phyloP scores from a whole-genome alignment of 2,329 filamentous ascomycete genomes.

The Purpureocillium lavendulum region DNA sequence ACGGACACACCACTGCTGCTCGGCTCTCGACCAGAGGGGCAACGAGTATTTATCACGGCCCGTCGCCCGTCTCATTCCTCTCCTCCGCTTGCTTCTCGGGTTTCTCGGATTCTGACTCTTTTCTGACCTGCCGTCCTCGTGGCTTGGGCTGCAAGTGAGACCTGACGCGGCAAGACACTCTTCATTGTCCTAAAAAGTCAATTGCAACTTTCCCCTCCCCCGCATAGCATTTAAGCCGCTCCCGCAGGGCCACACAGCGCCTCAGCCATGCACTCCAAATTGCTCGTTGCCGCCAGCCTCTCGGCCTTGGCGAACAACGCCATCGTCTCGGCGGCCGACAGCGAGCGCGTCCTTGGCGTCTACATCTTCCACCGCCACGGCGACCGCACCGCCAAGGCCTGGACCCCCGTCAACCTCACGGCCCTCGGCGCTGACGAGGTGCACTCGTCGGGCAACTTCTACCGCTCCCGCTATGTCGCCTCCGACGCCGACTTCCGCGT shows the following conservation, averaged over 20 bases:
- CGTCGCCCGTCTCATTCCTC: too few species aligned
- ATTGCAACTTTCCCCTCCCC: not conserved
- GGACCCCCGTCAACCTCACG: conserved; percentile 64
- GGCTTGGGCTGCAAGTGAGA: too few species aligned
- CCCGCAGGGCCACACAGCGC: not conserved
- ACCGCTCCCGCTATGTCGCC: conserved; percentile 66
- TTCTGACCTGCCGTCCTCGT: too few species aligned
- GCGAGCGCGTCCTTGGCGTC: conserved; percentile 68
- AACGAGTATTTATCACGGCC: too few species aligned
- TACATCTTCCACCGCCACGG: conserved; percentile 89
- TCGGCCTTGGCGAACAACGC: conserved; percentile 26
- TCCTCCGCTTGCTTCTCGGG: too few species aligned
- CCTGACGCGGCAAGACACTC: too few species aligned
- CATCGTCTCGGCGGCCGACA: conserved; percentile 16
- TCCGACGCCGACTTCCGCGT: conserved; percentile 50
- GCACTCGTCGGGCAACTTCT: conserved; percentile 64
- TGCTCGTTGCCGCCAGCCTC: conserved; percentile 20
- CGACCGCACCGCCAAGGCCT: conserved; percentile 74
- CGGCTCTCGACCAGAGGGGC: too few species aligned
- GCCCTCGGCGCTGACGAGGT: conserved; percentile 72
- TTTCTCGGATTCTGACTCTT: too few species aligned
- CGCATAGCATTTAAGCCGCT: not conserved
- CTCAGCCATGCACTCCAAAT: conserved; percentile 29
- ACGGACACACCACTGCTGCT: too few species aligned
- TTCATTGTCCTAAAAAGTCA: too few species aligned